Evolutionary conservation across 306 rosid species (phyloP).

Genomic region (Begonia fuchsioides): DNA sequence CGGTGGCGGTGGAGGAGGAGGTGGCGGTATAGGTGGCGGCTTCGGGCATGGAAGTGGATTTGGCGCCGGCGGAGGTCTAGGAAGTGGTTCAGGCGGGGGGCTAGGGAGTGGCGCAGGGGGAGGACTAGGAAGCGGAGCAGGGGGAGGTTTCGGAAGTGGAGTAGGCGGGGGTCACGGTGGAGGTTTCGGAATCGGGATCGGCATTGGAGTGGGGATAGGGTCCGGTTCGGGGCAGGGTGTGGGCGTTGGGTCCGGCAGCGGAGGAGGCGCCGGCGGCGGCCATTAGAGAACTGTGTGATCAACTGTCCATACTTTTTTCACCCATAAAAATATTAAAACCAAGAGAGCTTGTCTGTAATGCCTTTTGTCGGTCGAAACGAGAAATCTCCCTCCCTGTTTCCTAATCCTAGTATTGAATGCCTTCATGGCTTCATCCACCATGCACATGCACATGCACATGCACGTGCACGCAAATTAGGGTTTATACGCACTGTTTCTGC

Average conservation of each 20-base stretch:
- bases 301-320: too few relatives aligned
- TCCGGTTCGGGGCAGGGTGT: constrained; percentile 20
- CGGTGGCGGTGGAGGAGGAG: constrained; percentile 19
- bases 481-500: too few relatives aligned
- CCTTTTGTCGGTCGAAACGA: too few relatives aligned
- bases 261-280: constrained; percentile 24
- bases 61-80: constrained; percentile 36
- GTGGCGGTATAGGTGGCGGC: constrained; percentile 35
- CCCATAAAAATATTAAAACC: too few relatives aligned
- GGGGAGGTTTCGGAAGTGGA: constrained; percentile 18
- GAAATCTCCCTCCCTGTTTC: too few relatives aligned
- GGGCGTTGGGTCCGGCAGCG: constrained; percentile 12
- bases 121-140: constrained; percentile 14
- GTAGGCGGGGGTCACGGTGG: constrained; percentile 26
- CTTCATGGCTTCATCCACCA: too few relatives aligned
- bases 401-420: too few relatives aligned
- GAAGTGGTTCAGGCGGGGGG: constrained; percentile 9
- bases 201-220: constrained; percentile 33
- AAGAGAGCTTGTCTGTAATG: too few relatives aligned
- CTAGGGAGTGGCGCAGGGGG: constrained; percentile 9
- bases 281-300: constrained; percentile 8
- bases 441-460: too few relatives aligned
- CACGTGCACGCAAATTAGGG: too few relatives aligned
- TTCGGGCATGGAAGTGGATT: constrained; percentile 29
- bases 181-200: constrained; percentile 38